Evolutionary conservation across 176 grass and related monocot species (phyloP).

Genomic region (Cenchrus americanus): DNA sequence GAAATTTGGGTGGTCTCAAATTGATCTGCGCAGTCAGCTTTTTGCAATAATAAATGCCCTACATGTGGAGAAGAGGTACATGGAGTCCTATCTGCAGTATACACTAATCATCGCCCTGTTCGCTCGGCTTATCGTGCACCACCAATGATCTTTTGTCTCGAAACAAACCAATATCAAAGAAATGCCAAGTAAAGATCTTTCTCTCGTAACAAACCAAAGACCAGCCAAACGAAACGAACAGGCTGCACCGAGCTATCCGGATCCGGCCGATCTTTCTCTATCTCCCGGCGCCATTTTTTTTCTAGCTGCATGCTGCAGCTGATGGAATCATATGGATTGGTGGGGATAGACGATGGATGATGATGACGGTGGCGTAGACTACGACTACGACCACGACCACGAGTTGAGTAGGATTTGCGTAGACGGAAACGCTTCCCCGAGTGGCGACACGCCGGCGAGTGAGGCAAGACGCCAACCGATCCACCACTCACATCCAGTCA

Average conservation of each 20-base stretch:
- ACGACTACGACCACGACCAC: neutral
- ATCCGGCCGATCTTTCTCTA: neutral
- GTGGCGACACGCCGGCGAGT: neutral
- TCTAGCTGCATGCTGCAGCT: neutral
- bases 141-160: too few species aligned
- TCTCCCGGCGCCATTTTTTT: neutral
- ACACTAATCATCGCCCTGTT: too few species aligned
- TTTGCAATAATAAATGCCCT: neutral
- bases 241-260: too few species aligned
- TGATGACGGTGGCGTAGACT: neutral
- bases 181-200: too few species aligned
- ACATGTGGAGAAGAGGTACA: too few species aligned
- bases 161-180: too few species aligned
- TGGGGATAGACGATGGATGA: neutral
- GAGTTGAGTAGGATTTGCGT: constrained; percentile 36
- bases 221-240: too few species aligned
- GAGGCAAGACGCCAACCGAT: constrained; percentile 5
- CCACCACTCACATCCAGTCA: neutral
- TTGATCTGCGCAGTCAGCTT: neutral
- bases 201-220: too few species aligned
- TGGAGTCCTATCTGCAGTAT: too few species aligned
- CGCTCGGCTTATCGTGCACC: too few species aligned
- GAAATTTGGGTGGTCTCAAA: neutral
- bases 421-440: constrained; percentile 10
- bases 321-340: neutral